These are phyloP conservation scores for Clarireedia homoeocarpa DNA, from an alignment of 2,329 filamentous ascomycete genomes.

Conservation along the genomic window DNA sequence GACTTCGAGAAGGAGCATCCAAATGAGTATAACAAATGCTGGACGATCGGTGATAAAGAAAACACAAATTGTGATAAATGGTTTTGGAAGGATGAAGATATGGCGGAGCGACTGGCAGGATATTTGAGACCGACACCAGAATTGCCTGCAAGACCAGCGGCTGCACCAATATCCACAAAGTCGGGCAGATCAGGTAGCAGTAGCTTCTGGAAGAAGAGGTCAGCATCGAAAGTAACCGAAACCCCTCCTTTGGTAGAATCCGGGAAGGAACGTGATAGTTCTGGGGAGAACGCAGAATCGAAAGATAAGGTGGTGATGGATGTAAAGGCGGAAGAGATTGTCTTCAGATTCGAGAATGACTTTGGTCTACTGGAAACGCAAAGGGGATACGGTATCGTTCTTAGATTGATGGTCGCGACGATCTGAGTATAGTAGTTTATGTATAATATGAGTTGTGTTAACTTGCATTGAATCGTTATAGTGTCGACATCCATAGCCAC, in stretches of 20 bases:
- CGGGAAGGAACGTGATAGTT: background rate
- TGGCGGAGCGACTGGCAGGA: slow-evolving; percentile 19
- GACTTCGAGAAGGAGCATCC: slow-evolving; percentile 20
- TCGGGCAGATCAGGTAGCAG: background rate
- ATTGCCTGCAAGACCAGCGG: slow-evolving; percentile 11
- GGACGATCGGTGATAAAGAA: slow-evolving; percentile 18
- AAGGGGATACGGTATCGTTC: slow-evolving; percentile 24
- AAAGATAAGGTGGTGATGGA: slow-evolving; percentile 19
- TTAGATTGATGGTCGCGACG: slow-evolving; percentile 14
- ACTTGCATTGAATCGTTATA: too few species aligned
- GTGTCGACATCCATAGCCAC: too few species aligned
- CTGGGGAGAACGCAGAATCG: background rate
- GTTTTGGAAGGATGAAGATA: slow-evolving; percentile 22
- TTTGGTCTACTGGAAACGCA: slow-evolving; percentile 47
- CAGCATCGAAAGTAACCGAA: slow-evolving; percentile 3
- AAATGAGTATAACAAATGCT: slow-evolving; percentile 16
- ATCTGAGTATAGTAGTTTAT: background rate
- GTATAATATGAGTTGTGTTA: too few species aligned
- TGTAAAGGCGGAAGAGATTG: slow-evolving; percentile 34
- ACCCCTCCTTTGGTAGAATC: slow-evolving; percentile 2
- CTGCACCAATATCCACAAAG: background rate
- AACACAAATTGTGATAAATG: slow-evolving; percentile 16
- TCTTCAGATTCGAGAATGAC: slow-evolving; percentile 61
- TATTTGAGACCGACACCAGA: slow-evolving; percentile 17
- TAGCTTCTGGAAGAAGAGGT: slow-evolving; percentile 18